phyloP scores from a whole-genome alignment of 2,329 filamentous ascomycete genomes.

The Taxawa tesnikishii region DNA sequence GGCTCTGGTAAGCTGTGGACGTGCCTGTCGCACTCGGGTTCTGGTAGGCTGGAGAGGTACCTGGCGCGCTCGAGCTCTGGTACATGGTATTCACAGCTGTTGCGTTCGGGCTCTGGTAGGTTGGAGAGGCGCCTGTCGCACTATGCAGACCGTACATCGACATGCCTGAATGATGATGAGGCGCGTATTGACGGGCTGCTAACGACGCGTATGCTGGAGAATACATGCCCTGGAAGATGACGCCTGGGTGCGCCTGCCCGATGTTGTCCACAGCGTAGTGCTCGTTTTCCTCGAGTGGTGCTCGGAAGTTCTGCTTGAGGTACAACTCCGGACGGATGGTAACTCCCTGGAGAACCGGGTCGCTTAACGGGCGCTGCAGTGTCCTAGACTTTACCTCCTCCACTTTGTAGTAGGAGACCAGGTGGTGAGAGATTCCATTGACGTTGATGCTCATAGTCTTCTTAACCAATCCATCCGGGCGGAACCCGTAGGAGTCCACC shows the following conservation, averaged over 20 bases:
- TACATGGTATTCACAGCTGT: too few relatives aligned
- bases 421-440: slow-evolving; percentile 63
- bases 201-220: slow-evolving; percentile 16
- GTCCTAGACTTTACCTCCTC: slow-evolving; percentile 59
- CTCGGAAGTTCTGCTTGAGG: slow-evolving; percentile 26
- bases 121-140: too few relatives aligned
- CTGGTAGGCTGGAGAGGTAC: too few relatives aligned
- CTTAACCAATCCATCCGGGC: slow-evolving; percentile 70
- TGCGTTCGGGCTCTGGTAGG: too few relatives aligned
- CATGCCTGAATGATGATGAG: too few relatives aligned
- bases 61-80: too few relatives aligned
- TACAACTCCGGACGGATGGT: slow-evolving; percentile 23
- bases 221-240: slow-evolving; percentile 18
- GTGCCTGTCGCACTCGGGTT: too few relatives aligned
- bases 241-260: slow-evolving; percentile 19
- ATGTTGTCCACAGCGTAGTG: slow-evolving; percentile 22
- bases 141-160: slow-evolving; percentile 20
- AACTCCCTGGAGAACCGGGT: slow-evolving; percentile 28
- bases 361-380: slow-evolving; percentile 46
- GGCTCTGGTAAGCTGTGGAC: too few relatives aligned
- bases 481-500: slow-evolving; percentile 84
- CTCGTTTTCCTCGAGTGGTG: slow-evolving; percentile 23
- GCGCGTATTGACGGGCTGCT: slow-evolving; percentile 17
- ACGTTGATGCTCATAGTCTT: slow-evolving; percentile 80
- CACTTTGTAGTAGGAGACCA: slow-evolving; percentile 81